Conservation (phyloP, 2,329 filamentous ascomycete species). For the Magnaporthales sp. region DNA sequence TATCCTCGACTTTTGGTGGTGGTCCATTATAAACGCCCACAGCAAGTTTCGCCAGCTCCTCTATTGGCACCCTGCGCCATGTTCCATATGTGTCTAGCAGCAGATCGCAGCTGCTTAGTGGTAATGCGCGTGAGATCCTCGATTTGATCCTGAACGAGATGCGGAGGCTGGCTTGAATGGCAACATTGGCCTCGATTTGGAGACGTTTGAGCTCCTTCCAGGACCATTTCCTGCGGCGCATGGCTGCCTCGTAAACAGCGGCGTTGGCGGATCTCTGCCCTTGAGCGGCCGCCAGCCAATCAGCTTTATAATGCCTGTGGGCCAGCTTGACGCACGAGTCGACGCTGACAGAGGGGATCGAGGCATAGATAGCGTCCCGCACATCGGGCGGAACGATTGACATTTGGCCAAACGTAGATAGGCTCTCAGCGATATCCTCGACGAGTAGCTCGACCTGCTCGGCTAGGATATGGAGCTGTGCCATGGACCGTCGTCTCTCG, state of each 20-base stretch:
- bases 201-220: neutral
- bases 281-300: neutral
- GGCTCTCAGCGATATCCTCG: neutral
- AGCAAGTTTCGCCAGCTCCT: neutral
- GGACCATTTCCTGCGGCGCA: neutral
- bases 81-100: neutral
- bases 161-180: neutral
- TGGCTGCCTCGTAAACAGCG: neutral
- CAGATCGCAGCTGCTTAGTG: neutral
- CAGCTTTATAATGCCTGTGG: neutral
- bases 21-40: neutral
- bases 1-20: neutral
- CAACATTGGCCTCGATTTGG: neutral
- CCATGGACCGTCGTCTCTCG: neutral
- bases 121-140: neutral
- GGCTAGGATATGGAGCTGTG: neutral
- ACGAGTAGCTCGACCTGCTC: neutral
- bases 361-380: neutral
- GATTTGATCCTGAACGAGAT: neutral
- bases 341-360: neutral
- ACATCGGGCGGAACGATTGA: neutral
- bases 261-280: neutral
- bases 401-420: neutral
- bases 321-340: neutral
- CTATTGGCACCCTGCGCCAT: neutral